A percentile compares a stretch with the other conserved stretches of the same genome.
These are phyloP conservation scores for Corymbia citriodora DNA, from an alignment of 441 rosid genomes.

Conservation along the genomic window DNA sequence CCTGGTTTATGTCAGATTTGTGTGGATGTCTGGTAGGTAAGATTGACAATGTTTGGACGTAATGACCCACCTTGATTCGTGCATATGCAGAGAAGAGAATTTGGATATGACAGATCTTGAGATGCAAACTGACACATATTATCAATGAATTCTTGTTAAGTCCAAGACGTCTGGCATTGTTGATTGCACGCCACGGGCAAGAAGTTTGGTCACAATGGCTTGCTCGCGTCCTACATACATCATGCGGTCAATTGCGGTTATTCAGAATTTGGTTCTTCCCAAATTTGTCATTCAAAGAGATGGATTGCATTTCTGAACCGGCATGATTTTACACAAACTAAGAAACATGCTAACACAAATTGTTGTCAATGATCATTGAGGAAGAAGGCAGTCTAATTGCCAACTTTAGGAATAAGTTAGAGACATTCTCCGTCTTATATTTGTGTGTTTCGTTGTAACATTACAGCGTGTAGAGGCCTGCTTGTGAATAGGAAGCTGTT, in stretches of 20 bases:
- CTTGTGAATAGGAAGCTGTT: neutral
- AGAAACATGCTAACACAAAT: neutral
- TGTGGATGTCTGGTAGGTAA: neutral
- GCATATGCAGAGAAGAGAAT: neutral
- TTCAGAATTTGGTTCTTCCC: neutral
- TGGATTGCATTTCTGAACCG: neutral
- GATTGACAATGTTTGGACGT: neutral
- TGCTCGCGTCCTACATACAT: neutral
- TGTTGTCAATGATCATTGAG: neutral
- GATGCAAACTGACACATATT: neutral
- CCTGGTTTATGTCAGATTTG: neutral
- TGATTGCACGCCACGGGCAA: neutral
- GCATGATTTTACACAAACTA: neutral
- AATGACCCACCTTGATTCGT: neutral
- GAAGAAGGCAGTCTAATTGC: neutral
- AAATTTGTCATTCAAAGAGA: neutral
- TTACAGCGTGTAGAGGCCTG: neutral
- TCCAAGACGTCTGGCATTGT: neutral
- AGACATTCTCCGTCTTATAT: neutral
- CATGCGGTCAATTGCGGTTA: neutral
- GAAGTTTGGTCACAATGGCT: fast-evolving
- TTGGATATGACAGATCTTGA: neutral
- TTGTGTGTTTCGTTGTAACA: neutral
- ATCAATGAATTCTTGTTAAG: neutral
- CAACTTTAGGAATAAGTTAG: neutral